Evolutionary conservation across 345 rosid genomes (phyloP).

Genomic region (Corchorus olitorius): DNA sequence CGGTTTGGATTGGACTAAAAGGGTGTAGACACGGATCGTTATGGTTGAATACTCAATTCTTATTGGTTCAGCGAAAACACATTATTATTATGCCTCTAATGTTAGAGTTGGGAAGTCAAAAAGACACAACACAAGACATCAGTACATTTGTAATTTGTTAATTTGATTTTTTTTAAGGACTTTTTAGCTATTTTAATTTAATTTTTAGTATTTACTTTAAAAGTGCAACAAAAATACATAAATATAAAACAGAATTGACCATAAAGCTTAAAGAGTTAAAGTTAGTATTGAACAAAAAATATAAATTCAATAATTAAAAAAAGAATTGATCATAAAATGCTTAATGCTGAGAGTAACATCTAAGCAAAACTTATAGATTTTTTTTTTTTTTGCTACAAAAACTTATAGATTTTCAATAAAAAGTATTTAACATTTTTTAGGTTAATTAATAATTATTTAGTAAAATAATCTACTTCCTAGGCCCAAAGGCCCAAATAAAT

Average conservation of each 20-base stretch:
- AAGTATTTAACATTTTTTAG: too few species aligned
- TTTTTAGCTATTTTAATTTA: not conserved
- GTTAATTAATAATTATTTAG: too few species aligned
- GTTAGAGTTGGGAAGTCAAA: not conserved
- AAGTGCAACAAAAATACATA: not conserved
- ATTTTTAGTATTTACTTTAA: not conserved
- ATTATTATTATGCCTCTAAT: not conserved
- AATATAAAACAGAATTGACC: not conserved
- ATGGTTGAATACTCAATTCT: not conserved
- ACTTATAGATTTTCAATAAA: not conserved
- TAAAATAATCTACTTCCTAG: too few species aligned
- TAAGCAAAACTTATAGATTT: not conserved
- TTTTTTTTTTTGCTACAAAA: too few species aligned
- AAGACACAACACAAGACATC: too few species aligned
- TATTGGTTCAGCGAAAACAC: slow-evolving; percentile 28
- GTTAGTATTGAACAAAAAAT: not conserved
- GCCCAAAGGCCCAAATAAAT: too few species aligned
- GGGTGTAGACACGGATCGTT: slow-evolving; percentile 46
- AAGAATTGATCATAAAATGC: too few species aligned
- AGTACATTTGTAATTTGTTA: not conserved
- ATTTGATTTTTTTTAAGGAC: too few species aligned
- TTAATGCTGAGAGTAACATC: too few species aligned
- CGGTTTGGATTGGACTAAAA: slow-evolving; percentile 40
- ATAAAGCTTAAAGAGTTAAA: too few species aligned
- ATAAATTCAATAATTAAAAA: too few species aligned